Evolutionary conservation across 805 yeast species (phyloP).

Genomic region (Scheffersomyces spartinae): DNA sequence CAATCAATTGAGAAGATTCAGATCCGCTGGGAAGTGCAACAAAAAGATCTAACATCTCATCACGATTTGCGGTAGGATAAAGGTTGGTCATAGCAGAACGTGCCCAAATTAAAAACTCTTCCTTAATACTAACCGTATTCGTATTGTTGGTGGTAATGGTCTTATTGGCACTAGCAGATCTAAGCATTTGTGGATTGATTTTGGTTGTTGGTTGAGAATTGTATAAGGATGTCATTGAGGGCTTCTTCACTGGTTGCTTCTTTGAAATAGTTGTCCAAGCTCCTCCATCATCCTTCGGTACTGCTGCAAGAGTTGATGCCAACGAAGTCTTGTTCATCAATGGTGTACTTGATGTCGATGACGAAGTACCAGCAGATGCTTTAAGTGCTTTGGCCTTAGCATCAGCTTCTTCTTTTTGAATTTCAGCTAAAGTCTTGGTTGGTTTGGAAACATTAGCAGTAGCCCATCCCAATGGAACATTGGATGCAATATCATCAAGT

Average conservation of each 20-base stretch:
- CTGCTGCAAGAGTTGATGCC: slow-evolving; percentile 8
- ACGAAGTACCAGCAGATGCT: slow-evolving; percentile 16
- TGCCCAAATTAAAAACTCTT: slow-evolving; percentile 66
- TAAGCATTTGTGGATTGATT: slow-evolving; percentile 22
- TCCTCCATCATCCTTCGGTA: slow-evolving; percentile 7
- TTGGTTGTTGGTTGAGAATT: slow-evolving; percentile 12
- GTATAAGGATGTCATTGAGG: slow-evolving; percentile 7
- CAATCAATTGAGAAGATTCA: slow-evolving; percentile 75
- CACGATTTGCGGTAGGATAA: slow-evolving; percentile 63
- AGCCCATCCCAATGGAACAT: no score
- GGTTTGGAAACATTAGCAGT: slow-evolving; percentile 19
- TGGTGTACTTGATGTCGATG: slow-evolving; percentile 10
- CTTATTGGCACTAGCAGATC: slow-evolving; percentile 22
- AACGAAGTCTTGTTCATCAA: slow-evolving; percentile 8
- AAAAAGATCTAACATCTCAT: slow-evolving; percentile 71
- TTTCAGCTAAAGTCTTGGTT: slow-evolving; percentile 45
- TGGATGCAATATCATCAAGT: no score
- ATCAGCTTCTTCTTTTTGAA: slow-evolving; percentile 47
- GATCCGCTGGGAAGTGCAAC: slow-evolving; percentile 60
- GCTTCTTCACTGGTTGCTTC: slow-evolving; percentile 22
- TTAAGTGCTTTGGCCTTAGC: slow-evolving; percentile 22
- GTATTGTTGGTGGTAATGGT: slow-evolving; percentile 11
- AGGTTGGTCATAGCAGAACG: slow-evolving; percentile 53
- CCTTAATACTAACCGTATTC: slow-evolving; percentile 19
- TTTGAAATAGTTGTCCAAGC: slow-evolving; percentile 30